These are phyloP conservation scores for Epicoccum nigrum DNA, from an alignment of 2,329 filamentous ascomycete genomes.

Conservation along the genomic window DNA sequence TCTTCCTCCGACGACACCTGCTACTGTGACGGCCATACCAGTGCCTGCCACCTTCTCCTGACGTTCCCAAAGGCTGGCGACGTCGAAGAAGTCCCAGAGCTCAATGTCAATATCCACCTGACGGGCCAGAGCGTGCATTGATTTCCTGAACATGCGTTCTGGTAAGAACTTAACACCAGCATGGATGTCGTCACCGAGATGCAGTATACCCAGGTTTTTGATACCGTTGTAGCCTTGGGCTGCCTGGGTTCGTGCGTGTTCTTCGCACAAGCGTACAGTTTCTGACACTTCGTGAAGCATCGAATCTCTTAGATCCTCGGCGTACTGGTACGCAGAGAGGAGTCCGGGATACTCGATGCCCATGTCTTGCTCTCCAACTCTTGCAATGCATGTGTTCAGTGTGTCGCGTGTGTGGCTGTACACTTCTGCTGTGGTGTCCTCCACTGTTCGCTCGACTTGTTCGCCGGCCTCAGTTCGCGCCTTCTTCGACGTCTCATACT, in stretches of 20 bases:
- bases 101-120: conserved; percentile 89
- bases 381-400: conserved; percentile 75
- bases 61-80: conserved; percentile 78
- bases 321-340: conserved; percentile 85
- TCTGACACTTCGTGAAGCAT: conserved; percentile 88
- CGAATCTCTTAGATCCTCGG: conserved; percentile 87
- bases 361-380: conserved; percentile 77
- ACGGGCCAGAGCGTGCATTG: conserved; percentile 78
- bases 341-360: conserved; percentile 87
- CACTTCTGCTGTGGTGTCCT: conserved; percentile 82
- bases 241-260: conserved; percentile 79
- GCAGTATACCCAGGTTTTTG: conserved; percentile 84
- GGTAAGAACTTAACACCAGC: conserved; percentile 85
- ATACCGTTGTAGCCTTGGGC: conserved; percentile 83
- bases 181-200: conserved; percentile 82
- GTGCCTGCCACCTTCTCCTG: conserved; percentile 96
- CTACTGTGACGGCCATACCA: conserved; percentile 91
- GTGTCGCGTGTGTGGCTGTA: conserved; percentile 82
- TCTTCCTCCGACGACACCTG: conserved; percentile 81
- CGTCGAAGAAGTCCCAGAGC: conserved; percentile 91
- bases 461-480: conserved; percentile 81
- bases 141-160: conserved; percentile 91
- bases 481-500: conserved; percentile 82
- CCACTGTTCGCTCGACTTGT: conserved; percentile 79
- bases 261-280: conserved; percentile 80